Evolutionary conservation across 306 rosid species (phyloP), one percentile per base, ranked within the genome.

Genomic region (Sindora glabra): DNA sequence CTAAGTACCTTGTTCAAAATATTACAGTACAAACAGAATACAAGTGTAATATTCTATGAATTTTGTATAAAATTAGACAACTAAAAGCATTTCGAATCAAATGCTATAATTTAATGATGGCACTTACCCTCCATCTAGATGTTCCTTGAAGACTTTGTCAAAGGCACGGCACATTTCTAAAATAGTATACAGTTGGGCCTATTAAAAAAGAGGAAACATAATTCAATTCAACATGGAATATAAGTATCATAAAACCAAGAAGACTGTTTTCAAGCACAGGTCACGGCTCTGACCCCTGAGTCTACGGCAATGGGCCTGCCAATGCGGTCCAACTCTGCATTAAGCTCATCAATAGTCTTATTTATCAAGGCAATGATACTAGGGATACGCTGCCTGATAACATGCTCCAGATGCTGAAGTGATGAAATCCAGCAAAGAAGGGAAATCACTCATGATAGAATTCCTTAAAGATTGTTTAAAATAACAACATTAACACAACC

Each of bases 111-210:
- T 29, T 39, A 48, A 14, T 42, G 37, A 24, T 17, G 59, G 39
- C 69, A 79, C 67, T 73, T 86, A 94, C 99, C 99, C 99, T 73
- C 99, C 99, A 58, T 94, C 99, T 70, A 94, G 77, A 72, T 94
- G 99, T 60, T 94, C 99, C 79, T 74, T 94, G 62, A 94, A 94
- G 46, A 94, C 95, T 58, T 95, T 91, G 68, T 94, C 99, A 86
- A 94, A 89, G 36, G 99, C 99, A 57, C 99, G 97, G 40, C 99
- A 94, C 78, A 94, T 40, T 78, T 94, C 99, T 77, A 94, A 82
- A 68, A 94, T 89, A 37, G 97, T 89, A 72, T 94, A 94, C 19
- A 94, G 82, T 62, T 89, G 99, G 62, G 97, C 99, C 99, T 94
- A 64, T 68, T 51, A 7, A 78, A n/a, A 41, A 50, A 26, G 56